Evolutionary conservation across 805 yeast species (phyloP), one percentile per base, ranked within the genome.

Genomic region (Brettanomyces naardenensis): DNA sequence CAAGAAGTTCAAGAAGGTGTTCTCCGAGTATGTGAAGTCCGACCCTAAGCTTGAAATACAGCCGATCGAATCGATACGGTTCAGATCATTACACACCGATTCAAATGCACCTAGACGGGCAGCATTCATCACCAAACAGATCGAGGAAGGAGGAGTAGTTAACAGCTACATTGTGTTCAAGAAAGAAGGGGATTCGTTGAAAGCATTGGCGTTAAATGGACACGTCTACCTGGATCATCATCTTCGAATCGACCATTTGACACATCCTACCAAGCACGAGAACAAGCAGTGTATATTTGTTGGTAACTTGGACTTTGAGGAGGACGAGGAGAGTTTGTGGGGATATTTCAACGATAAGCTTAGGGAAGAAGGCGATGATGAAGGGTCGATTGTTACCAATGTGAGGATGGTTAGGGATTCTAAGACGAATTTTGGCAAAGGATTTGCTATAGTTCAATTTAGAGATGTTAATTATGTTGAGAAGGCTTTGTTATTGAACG

Each of bases 391-490:
- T 23, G 82, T 92, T 38, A 95, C 88, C 57, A 80, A 83, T 44
- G 96, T 92, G 23, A 75, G 99, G 59, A 73, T 92, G 33, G 74
- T 92, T 25, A 77, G 99, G 56, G 99, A 92, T 57, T 64, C 95
- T 14, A 86, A 86, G 64, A 90, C 97, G 18, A 90, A 92, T 52
- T 68, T 90, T 42, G 99, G 98, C 45, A 92, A 92, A 64, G 99
- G 99, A 5, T 89, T 92, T 64, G 98, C 95, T 5, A 85, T 89
- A 56, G 88, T 92, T 26, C 97, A 90, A 60, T 92, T 89, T 65
- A 73, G 69, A 43, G 90, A 84, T 52, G 49, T 73, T 1, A 62
- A 80, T 39, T 68, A 79, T 30, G 95, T 92, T 7, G 78, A 79
- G 44, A 83, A 85, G 54, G 97, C 96, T 1, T 61, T 92, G 38